phyloP scores from a whole-genome alignment of 177 flowering plant genomes.

The Telopea speciosissima region DNA sequence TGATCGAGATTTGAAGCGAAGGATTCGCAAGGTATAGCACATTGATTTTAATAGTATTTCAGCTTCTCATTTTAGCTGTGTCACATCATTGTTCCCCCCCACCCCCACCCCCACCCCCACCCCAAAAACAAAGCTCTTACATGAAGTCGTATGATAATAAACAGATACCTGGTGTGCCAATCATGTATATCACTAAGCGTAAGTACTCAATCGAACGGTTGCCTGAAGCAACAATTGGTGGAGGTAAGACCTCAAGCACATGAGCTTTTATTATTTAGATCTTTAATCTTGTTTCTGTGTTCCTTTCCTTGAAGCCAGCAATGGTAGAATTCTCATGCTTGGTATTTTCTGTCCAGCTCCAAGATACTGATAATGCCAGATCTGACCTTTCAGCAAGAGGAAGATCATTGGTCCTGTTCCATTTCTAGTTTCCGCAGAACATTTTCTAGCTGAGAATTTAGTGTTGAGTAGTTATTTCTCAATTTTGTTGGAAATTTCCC shows the following conservation, averaged over 20 bases:
- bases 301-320: not conserved
- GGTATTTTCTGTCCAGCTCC: conserved; percentile 30
- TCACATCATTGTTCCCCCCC: not conserved
- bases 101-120: too few relatives aligned
- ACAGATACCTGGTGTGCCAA: conserved; percentile 95
- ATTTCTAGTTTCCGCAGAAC: not conserved
- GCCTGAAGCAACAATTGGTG: conserved; percentile 97
- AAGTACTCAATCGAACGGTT: conserved; percentile 87
- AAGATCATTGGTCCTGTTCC: not conserved
- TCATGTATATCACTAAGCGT: conserved; percentile 87
- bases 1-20: conserved; percentile 93
- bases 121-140: not conserved
- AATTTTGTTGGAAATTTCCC: not conserved
- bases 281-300: not conserved
- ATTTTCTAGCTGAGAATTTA: not conserved
- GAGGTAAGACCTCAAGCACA: conserved; percentile 47
- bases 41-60: not conserved
- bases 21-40: conserved; percentile 80
- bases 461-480: not conserved
- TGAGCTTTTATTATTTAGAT: not conserved
- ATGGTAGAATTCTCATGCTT: not conserved
- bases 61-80: not conserved
- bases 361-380: conserved; percentile 22
- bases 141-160: conserved; percentile 1
- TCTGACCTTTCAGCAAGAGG: not conserved